Percentiles rank a stretch among this genome's conserved stretches.
Conservation (phyloP, 2,329 filamentous ascomycete species). For the Magnaporthiopsis poae region DNA sequence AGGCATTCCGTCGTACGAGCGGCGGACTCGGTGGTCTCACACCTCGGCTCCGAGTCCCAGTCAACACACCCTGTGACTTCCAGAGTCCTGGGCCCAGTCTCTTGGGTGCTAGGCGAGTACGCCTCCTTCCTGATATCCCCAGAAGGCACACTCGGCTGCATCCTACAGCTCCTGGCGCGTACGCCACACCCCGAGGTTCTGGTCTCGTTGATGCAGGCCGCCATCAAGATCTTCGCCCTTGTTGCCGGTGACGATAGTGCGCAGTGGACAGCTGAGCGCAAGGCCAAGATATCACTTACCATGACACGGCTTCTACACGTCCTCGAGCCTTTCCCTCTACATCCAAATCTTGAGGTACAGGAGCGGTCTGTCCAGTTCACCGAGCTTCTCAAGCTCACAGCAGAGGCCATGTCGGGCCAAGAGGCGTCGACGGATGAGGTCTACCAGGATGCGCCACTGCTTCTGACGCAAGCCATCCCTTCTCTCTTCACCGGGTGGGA, state of each 20-base stretch:
- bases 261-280: conserved; percentile 63
- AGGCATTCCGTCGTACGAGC: conserved; percentile 71
- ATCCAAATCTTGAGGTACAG: conserved; percentile 87
- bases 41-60: conserved; percentile 42
- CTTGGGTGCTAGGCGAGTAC: conserved; percentile 87
- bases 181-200: conserved; percentile 55
- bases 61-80: conserved; percentile 39
- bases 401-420: conserved; percentile 67
- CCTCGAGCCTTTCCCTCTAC: conserved; percentile 65
- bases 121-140: conserved; percentile 60
- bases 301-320: conserved; percentile 75
- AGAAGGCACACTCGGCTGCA: conserved; percentile 60
- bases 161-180: conserved; percentile 58
- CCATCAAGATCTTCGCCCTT: conserved; percentile 72
- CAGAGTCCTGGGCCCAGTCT: conserved; percentile 63
- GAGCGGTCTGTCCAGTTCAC: conserved; percentile 87
- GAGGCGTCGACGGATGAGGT: conserved; percentile 42
- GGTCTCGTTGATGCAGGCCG: conserved; percentile 71
- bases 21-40: conserved; percentile 64
- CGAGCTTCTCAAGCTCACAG: conserved; percentile 76
- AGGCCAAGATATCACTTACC: conserved; percentile 64
- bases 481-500: conserved; percentile 78
- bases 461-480: conserved; percentile 84
- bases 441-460: conserved; percentile 61
- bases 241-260: conserved; percentile 56